Base-by-base conservation (phyloP, 805 yeast species). In the Candida ficus region DNA sequence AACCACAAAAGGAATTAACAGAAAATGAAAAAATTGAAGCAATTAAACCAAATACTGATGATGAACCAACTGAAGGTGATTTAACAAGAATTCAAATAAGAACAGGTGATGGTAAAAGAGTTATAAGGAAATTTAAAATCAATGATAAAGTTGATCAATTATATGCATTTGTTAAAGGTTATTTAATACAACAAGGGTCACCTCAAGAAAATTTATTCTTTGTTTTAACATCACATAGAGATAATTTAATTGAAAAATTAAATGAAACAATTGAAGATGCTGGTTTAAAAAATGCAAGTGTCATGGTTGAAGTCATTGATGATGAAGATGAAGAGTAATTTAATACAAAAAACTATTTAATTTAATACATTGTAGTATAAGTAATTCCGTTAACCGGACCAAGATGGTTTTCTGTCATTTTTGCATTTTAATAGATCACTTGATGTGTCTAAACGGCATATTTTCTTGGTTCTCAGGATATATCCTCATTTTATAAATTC, bases 21-120 rank as follows among this genome's bases (percentile, higher is more conserved):
- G 67, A 64, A 10, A 61, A 49, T 19, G 78, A 77, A 45, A 62
- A 64, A 6, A 71, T 83, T 42, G 71, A 68, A 9, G 40, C 63
- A 0, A 80, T 87, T 8, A 35, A 56, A 23, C 70, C 90, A 0
- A 50, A 55, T 2, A 71, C 70, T 32, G 76, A 78, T 42, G 65
- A 66, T 0, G 96, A 89, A 53, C 95, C 96, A 1, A 25, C 18
- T 11, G 60, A 73, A 2, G 57, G 66, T 3, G 28, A 48, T 4
- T 57, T 62, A 6, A 68, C 79, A 0, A 70, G 96, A 52, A 75
- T 93, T 20, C 98, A 93, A 62, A 73, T 93, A n/a, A 71, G 96
- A 44, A 74, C 86, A 22, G 93, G 90, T 14, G 87, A 82, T 53
- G 97, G 98, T n/a, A 73, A 79, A 35, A 70, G 97, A 43, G 64